A percentile compares a stretch with the other conserved stretches of the same genome.
Conservation (phyloP, 2,329 filamentous ascomycete species). For the Microsporum canis region DNA sequence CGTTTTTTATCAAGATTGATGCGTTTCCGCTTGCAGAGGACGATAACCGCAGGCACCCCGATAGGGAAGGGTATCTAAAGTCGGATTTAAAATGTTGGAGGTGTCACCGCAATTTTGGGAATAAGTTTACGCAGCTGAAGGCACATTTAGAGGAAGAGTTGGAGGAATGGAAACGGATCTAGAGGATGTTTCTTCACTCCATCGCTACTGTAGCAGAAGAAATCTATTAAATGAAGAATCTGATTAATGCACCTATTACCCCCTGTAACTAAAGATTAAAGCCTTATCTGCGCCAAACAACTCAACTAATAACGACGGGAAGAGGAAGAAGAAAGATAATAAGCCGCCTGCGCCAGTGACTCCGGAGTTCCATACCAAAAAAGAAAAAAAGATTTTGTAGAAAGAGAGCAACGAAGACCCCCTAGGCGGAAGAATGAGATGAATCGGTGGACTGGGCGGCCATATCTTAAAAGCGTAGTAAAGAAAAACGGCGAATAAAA, state of each 20-base stretch:
- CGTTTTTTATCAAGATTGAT: constrained; percentile 66
- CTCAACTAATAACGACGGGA: background rate
- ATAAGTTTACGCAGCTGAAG: constrained; percentile 63
- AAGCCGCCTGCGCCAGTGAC: background rate
- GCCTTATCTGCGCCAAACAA: constrained; percentile 7
- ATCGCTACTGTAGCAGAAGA: background rate
- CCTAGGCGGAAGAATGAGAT: background rate
- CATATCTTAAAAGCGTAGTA: background rate
- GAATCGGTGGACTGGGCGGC: background rate
- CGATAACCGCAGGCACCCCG: constrained; percentile 52
- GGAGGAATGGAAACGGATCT: constrained; percentile 59
- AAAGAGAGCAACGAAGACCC: background rate
- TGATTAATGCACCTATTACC: constrained; percentile 5
- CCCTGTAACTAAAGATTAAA: constrained; percentile 5
- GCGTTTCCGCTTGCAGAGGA: constrained; percentile 64
- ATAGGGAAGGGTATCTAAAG: constrained; percentile 48
- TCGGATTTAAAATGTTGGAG: constrained; percentile 71
- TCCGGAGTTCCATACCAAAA: constrained; percentile 5
- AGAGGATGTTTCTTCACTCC: constrained; percentile 12
- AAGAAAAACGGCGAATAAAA: background rate
- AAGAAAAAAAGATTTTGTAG: background rate
- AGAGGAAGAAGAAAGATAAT: background rate
- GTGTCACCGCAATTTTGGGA: constrained; percentile 62
- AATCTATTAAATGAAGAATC: background rate
- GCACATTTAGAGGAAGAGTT: constrained; percentile 65